Conservation (phyloP, 345 rosid species). For the Gossypium thurberi region DNA sequence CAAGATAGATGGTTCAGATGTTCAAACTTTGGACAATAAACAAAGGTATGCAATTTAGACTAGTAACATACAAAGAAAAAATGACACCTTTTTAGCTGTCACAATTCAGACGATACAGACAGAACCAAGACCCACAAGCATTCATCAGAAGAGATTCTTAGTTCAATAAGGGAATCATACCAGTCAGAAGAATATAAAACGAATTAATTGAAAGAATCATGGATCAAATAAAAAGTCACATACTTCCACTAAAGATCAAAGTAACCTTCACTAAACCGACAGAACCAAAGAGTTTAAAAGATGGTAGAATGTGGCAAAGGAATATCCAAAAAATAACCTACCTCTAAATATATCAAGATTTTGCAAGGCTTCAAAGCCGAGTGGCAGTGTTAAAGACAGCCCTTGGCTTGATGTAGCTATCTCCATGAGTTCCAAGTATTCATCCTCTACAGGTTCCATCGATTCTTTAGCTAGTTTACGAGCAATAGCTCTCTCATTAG, state of each 20-base stretch:
- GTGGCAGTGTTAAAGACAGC: conserved; percentile 60
- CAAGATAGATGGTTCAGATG: neutral
- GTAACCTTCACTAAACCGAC: neutral
- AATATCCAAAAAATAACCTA: conserved; percentile 20
- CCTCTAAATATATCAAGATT: conserved; percentile 87
- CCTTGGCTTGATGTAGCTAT: conserved; percentile 85
- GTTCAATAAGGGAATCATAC: neutral
- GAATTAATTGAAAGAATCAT: neutral
- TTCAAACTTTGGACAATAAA: neutral
- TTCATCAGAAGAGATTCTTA: neutral
- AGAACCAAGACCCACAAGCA: neutral
- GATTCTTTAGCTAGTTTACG: conserved; percentile 95
- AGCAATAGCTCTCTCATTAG: conserved; percentile 94
- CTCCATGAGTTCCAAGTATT: conserved; percentile 97
- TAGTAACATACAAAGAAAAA: neutral
- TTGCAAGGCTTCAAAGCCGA: conserved; percentile 73
- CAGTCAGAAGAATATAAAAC: neutral
- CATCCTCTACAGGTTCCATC: conserved; percentile 97
- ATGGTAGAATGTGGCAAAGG: neutral
- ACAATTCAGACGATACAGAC: neutral
- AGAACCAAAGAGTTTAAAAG: neutral
- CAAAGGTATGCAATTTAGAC: neutral
- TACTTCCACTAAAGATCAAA: neutral
- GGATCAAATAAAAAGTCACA: neutral
- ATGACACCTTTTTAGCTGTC: neutral